Conservation (phyloP, 2,329 filamentous ascomycete genomes). For the Diaporthe sp. region DNA sequence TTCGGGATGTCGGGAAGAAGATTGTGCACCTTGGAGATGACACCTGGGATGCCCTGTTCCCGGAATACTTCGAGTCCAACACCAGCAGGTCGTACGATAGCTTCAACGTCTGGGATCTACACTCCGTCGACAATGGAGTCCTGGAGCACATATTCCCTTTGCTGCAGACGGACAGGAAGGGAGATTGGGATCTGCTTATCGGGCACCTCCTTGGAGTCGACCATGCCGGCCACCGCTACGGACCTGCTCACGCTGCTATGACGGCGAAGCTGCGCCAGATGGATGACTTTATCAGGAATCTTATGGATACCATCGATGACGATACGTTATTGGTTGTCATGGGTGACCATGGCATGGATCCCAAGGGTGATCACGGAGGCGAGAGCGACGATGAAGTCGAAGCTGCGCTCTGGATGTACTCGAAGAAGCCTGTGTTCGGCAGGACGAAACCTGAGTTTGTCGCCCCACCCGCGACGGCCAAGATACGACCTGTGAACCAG, state of each 20-base stretch:
- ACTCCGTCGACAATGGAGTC: slow-evolving; percentile 97
- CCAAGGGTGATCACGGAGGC: slow-evolving; percentile 97
- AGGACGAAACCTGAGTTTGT: slow-evolving; percentile 73
- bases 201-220: slow-evolving; percentile 96
- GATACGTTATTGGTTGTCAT: slow-evolving; percentile 92
- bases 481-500: slow-evolving; percentile 82
- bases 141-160: slow-evolving; percentile 91
- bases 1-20: slow-evolving; percentile 75
- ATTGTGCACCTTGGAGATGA: slow-evolving; percentile 98
- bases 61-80: slow-evolving; percentile 90
- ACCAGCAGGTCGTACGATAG: slow-evolving; percentile 94
- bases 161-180: slow-evolving; percentile 73
- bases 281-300: slow-evolving; percentile 81
- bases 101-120: slow-evolving; percentile 98
- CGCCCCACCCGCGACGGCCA: slow-evolving; percentile 78
- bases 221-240: slow-evolving; percentile 96
- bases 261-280: slow-evolving; percentile 91
- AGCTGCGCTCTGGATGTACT: slow-evolving; percentile 98
- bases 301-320: slow-evolving; percentile 83
- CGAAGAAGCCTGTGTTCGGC: slow-evolving; percentile 87
- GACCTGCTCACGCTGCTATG: slow-evolving; percentile 94
- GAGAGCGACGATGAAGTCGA: slow-evolving; percentile 97
- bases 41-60: slow-evolving; percentile 95
- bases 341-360: slow-evolving; percentile 99
- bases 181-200: slow-evolving; percentile 93